These are phyloP conservation scores for Leccinum barrowsii DNA, from an alignment of 768 basidiomycete genomes.

Conservation along the genomic window DNA sequence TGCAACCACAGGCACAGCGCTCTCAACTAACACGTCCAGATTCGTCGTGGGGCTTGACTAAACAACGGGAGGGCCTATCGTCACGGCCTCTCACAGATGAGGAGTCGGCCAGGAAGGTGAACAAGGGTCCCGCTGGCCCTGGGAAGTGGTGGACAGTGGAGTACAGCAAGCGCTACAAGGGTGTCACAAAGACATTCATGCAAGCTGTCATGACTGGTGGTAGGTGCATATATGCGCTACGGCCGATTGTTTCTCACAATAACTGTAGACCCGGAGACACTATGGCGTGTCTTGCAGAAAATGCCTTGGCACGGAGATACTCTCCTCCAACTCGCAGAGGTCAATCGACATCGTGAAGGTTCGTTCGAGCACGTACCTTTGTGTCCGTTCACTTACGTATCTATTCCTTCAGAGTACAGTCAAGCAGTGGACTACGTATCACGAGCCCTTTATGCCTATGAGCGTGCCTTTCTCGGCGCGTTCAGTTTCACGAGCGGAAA, in stretches of 20 bases:
- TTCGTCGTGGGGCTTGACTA: slow-evolving; percentile 69
- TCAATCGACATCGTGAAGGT: slow-evolving; percentile 79
- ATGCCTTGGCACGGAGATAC: slow-evolving; percentile 95
- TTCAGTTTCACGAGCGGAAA: slow-evolving; percentile 82
- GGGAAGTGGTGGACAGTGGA: slow-evolving; percentile 91
- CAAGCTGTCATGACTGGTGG: slow-evolving; percentile 79
- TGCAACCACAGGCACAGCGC: slow-evolving; percentile 39
- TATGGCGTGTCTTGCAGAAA: slow-evolving; percentile 71
- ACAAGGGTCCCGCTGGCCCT: slow-evolving; percentile 38
- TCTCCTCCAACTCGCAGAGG: slow-evolving; percentile 36
- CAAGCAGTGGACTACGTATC: slow-evolving; percentile 87
- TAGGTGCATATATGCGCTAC: slow-evolving; percentile 32
- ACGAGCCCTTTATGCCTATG: slow-evolving; percentile 90
- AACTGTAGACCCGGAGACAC: slow-evolving; percentile 66
- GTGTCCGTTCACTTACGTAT: neutral
- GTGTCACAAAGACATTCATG: slow-evolving; percentile 77
- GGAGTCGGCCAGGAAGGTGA: slow-evolving; percentile 48
- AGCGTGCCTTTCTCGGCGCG: slow-evolving; percentile 81
- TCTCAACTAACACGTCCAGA: slow-evolving; percentile 79
- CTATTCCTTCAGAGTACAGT: slow-evolving; percentile 56
- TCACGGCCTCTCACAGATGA: slow-evolving; percentile 53
- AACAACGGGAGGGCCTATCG: slow-evolving; percentile 68
- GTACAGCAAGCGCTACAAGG: slow-evolving; percentile 81
- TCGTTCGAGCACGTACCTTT: slow-evolving; percentile 2
- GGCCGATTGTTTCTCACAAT: neutral